A percentile compares a stretch with the other conserved stretches of the same genome.
phyloP scores from a whole-genome alignment of 225 moss, liverwort and hornwort genomes.

The Sphagnum contortum region DNA sequence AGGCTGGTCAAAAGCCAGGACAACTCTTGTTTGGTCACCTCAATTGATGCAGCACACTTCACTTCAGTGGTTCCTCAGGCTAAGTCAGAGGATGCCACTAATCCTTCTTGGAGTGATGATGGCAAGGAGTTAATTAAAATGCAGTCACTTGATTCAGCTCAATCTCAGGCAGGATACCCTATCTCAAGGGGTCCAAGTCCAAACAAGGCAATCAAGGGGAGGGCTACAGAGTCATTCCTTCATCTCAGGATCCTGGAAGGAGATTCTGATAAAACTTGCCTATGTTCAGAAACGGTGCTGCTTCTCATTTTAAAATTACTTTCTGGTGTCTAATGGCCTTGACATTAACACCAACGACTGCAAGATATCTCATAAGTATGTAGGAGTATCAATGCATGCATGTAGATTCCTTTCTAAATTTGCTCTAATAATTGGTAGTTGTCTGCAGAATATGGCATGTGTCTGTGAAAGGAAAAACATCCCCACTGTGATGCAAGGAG shows the following conservation, averaged over 20 bases:
- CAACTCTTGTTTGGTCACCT: not conserved
- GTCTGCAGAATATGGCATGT: not conserved
- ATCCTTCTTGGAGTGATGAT: conserved; percentile 1
- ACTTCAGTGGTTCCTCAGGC: not conserved
- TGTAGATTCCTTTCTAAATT: too few species aligned
- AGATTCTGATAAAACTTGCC: not conserved
- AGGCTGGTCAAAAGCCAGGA: not conserved
- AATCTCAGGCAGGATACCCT: not conserved
- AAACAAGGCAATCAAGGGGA: not conserved
- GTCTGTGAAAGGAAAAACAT: not conserved
- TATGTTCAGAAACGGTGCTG: not conserved
- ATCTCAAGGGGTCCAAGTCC: not conserved
- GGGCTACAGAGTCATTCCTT: not conserved
- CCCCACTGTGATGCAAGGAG: not conserved
- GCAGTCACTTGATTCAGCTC: conserved; percentile 5
- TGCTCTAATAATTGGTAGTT: too few species aligned
- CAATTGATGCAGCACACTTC: not conserved
- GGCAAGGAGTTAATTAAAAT: not conserved
- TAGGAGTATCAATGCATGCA: too few species aligned
- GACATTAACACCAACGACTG: too few species aligned
- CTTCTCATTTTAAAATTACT: not conserved
- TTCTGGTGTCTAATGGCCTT: too few species aligned
- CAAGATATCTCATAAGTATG: too few species aligned
- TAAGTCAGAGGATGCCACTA: not conserved
- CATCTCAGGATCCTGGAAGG: not conserved